Base-by-base conservation (phyloP, 768 basidiomycete species). In the Podaxis rugospora region DNA sequence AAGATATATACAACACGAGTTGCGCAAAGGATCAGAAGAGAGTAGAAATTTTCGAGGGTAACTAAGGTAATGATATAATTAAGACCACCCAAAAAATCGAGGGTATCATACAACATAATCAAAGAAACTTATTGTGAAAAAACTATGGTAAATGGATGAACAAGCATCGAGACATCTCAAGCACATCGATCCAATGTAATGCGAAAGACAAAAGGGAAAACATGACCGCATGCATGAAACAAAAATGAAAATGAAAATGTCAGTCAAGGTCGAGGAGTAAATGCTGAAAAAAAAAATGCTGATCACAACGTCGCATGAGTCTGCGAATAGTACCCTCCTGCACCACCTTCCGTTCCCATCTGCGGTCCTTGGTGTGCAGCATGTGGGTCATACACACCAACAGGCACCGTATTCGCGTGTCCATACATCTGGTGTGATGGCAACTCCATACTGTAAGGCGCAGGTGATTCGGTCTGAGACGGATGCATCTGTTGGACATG, bases 381-480 rank as follows among this genome's bases (percentile, higher is more conserved):
- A 50, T 69, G 66, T 14, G 57, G 47, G 46, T 58, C 63, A 21
- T 64, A 60, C n/a, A 49, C 64, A 35, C 61, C 64, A 21, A 59
- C 63, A 3, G 68, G 70, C 66, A 70, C 63, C 37, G 68, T 67
- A 47, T 65, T 64, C 18, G 70, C 64, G 58, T 63, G 62, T 11
- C 56, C 55, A 44, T 52, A 50, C 28, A 63, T 44, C 32, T 54
- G 54, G 10, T 44, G 42, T 42, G 72, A 69, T 7, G 76, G 76
- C 54, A 80, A 65, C 46, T 80, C 78, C 18, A 72, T 71, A 37
- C 66, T 70, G 61, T 74, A 78, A 9, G 69, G 66, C 47, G 71
- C 73, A 11, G 78, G 78, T 2, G 74, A 75, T 21, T 79, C 78
- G 2, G 75, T 72, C 64, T 75, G 74, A 32, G 67, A 62, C 35